phyloP scores from a whole-genome alignment of 148 eudicot genomes.

The Amaranthus cruentus region DNA sequence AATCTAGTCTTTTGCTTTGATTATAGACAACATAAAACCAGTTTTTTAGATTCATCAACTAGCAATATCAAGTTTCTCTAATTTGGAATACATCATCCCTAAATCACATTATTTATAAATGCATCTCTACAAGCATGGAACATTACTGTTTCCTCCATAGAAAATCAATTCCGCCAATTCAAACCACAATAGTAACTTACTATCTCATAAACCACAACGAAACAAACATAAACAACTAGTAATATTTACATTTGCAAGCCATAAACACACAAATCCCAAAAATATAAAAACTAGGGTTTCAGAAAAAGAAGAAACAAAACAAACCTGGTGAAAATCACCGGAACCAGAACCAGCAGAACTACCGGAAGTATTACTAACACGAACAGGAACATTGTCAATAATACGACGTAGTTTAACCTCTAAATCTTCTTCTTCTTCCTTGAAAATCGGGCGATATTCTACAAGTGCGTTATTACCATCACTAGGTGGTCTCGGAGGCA shows the following conservation, averaged over 20 bases:
- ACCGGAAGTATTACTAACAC: conserved; percentile 92
- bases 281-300: neutral
- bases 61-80: neutral
- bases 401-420: conserved; percentile 91
- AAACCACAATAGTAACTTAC: neutral
- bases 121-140: neutral
- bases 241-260: no score
- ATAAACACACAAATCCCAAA: neutral
- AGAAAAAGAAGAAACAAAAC: neutral
- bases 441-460: conserved; percentile 57
- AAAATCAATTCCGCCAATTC: neutral
- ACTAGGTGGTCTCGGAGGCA: conserved; percentile 61
- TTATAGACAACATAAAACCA: no score
- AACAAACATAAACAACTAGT: neutral
- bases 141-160: neutral
- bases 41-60: neutral
- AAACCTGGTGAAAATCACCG: conserved; percentile 97
- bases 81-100: neutral
- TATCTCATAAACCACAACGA: neutral
- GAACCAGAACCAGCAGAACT: conserved; percentile 99
- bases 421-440: conserved; percentile 78
- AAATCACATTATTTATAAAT: neutral
- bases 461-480: conserved; percentile 51
- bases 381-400: conserved; percentile 81
- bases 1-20: no score